Evolutionary conservation across 2,329 filamentous ascomycete genomes (phyloP).

Genomic region (Fusarium dimerum): DNA sequence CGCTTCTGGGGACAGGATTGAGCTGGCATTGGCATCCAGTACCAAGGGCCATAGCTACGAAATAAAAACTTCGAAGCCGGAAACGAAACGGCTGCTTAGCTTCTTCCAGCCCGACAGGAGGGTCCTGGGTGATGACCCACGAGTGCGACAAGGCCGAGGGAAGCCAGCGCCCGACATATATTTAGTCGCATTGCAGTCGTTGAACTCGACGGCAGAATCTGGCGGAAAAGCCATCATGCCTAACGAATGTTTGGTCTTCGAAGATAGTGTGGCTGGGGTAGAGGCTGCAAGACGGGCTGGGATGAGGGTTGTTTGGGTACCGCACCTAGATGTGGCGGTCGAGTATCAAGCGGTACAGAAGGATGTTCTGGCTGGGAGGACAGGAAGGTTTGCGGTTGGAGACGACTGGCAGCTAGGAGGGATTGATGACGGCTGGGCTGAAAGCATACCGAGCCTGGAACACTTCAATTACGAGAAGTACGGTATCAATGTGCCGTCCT

Average conservation of each 20-base stretch:
- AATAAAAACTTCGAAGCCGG: conserved; percentile 54
- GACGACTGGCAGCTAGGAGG: conserved; percentile 33
- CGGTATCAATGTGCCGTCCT: neutral
- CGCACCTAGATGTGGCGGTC: conserved; percentile 57
- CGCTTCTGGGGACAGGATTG: conserved; percentile 36
- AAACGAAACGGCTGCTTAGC: conserved; percentile 26
- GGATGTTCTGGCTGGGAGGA: conserved; percentile 21
- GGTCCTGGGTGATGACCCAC: conserved; percentile 66
- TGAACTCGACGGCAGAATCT: conserved; percentile 58
- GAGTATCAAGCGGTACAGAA: conserved; percentile 32
- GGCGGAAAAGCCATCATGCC: conserved; percentile 54
- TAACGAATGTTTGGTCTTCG: conserved; percentile 72
- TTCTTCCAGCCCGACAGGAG: conserved; percentile 54
- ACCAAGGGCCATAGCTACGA: conserved; percentile 59
- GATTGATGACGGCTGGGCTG: conserved; percentile 38
- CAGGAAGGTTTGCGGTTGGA: conserved; percentile 17
- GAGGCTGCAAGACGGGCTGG: conserved; percentile 71
- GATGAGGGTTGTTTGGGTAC: conserved; percentile 74
- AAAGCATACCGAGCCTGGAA: conserved; percentile 35
- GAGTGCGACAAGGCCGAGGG: conserved; percentile 62
- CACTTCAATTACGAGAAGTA: conserved; percentile 40
- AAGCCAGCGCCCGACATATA: conserved; percentile 78
- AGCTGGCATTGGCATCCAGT: conserved; percentile 68
- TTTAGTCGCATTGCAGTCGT: conserved; percentile 62
- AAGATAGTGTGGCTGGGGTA: conserved; percentile 71